phyloP scores from a whole-genome alignment of 768 basidiomycete genomes.

The Collybiopsis confluens region DNA sequence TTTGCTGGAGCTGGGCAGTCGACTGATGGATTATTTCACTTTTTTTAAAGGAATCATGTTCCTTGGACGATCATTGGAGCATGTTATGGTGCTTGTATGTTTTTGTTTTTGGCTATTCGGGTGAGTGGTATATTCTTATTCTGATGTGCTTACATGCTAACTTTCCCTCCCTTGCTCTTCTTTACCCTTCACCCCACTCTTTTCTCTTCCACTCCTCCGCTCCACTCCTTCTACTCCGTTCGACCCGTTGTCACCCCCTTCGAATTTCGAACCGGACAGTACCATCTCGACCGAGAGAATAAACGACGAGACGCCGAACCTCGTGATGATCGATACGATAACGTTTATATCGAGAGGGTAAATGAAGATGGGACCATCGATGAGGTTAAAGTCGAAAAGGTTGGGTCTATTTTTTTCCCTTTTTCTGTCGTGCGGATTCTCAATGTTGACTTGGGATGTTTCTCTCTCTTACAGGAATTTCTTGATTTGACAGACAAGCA shows the following conservation, averaged over 20 bases:
- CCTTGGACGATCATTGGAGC: constrained; percentile 77
- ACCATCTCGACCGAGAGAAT: constrained; percentile 53
- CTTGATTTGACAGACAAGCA: constrained; percentile 71
- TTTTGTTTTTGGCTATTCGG: constrained; percentile 11
- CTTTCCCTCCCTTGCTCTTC: no score
- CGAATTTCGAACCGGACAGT: no score
- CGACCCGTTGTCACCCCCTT: no score
- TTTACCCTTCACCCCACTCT: no score
- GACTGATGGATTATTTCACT: not conserved
- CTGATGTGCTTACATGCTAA: no score
- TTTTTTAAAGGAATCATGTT: constrained; percentile 56
- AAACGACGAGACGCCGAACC: constrained; percentile 56
- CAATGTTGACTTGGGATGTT: no score
- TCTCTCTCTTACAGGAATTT: constrained; percentile 63
- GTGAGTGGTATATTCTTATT: no score
- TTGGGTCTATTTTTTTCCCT: no score
- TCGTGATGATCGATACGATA: constrained; percentile 48
- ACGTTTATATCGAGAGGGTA: constrained; percentile 54
- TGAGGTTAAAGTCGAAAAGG: constrained; percentile 65
- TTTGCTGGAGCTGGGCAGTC: no score
- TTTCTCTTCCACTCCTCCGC: no score
- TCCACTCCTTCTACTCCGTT: no score
- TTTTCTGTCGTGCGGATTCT: no score
- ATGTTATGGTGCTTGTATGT: constrained; percentile 54
- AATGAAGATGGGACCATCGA: constrained; percentile 48